Evolutionary conservation across 768 basidiomycete genomes (phyloP).

Genomic region (Wakefieldia striispora): DNA sequence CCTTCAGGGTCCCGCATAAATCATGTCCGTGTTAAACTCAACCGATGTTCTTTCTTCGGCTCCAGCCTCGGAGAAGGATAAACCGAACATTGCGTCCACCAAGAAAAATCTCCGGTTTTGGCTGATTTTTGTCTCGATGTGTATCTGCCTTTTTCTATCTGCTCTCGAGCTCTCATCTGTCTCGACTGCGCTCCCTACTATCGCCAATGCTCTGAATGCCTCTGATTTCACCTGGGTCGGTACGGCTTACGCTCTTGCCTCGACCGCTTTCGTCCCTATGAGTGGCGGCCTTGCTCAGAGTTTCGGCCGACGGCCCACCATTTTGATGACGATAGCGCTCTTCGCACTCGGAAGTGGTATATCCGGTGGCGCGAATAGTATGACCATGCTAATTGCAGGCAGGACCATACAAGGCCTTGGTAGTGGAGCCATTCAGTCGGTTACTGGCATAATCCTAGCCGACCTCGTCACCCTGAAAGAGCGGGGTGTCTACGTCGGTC

Average conservation of each 20-base stretch:
- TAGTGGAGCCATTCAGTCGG: constrained; percentile 37
- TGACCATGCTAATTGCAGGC: constrained; percentile 43
- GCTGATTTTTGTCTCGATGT: constrained; percentile 31
- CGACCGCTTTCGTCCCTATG: constrained; percentile 41
- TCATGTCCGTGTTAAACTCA: too few relatives aligned
- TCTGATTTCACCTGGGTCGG: constrained; percentile 46
- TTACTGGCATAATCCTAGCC: constrained; percentile 41
- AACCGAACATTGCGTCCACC: not conserved
- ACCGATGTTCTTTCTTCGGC: too few relatives aligned
- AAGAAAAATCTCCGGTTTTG: constrained; percentile 25
- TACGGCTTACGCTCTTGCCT: constrained; percentile 40
- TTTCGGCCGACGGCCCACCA: constrained; percentile 38
- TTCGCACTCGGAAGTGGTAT: constrained; percentile 44
- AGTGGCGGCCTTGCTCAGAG: constrained; percentile 38
- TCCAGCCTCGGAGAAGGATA: not conserved
- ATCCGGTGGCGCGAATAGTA: constrained; percentile 39
- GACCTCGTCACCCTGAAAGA: constrained; percentile 48
- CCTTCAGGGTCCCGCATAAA: too few relatives aligned
- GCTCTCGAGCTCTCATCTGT: constrained; percentile 34
- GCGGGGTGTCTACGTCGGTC: constrained; percentile 38
- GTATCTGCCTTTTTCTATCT: constrained; percentile 27
- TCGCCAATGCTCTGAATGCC: constrained; percentile 36
- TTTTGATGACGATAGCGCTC: constrained; percentile 30
- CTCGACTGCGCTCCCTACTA: constrained; percentile 43
- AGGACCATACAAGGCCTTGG: constrained; percentile 42